These are phyloP conservation scores for Pelargonium citronellum DNA, from an alignment of 441 rosid genomes.

Conservation along the genomic window DNA sequence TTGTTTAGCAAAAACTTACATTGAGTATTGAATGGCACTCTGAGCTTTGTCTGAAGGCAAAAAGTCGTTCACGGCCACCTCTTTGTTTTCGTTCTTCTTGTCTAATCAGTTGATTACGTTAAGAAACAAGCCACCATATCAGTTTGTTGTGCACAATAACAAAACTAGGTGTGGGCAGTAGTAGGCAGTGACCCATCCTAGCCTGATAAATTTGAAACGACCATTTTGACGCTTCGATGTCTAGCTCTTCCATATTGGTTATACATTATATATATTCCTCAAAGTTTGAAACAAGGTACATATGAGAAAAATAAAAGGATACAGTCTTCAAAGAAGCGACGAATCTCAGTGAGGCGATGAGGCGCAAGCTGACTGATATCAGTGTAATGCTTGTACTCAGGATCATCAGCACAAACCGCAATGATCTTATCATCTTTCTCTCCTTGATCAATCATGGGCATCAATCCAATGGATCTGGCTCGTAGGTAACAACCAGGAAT, in stretches of 20 bases:
- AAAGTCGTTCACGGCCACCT: conserved; percentile 80
- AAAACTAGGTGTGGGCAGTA: no score
- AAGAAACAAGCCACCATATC: not conserved
- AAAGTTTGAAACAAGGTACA: no score
- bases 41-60: conserved; percentile 70
- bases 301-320: no score
- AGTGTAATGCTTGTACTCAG: conserved; percentile 85
- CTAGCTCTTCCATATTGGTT: no score
- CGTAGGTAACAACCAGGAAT: conserved; percentile 86
- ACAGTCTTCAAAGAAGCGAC: conserved; percentile 99
- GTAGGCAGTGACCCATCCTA: no score
- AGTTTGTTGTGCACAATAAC: conserved; percentile 13
- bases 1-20: conserved; percentile 31
- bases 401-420: conserved; percentile 98
- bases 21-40: conserved; percentile 74
- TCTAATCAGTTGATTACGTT: conserved; percentile 33
- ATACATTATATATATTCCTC: no score
- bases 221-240: no score
- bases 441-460: conserved; percentile 75
- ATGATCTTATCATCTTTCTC: conserved; percentile 96
- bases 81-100: conserved; percentile 97
- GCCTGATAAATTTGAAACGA: no score
- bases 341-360: conserved; percentile 93
- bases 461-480: conserved; percentile 84
- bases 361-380: conserved; percentile 95